Percentiles rank a stretch among this genome's conserved stretches.
Evolutionary conservation across 1,284 basidiomycete genomes (phyloP).

Genomic region (Pascua sp.): DNA sequence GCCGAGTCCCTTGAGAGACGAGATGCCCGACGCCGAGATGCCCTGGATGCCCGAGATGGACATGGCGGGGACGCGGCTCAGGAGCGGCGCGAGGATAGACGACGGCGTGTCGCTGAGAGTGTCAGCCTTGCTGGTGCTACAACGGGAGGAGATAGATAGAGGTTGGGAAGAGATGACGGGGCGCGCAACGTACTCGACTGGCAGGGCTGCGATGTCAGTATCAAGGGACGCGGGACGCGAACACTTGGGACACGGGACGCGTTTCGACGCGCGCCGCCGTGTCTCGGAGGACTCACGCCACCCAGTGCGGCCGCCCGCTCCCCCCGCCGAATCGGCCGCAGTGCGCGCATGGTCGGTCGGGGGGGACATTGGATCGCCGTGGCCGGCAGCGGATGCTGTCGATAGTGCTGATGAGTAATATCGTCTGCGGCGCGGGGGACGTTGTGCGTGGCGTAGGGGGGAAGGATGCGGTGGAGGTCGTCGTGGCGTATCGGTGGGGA

Average conservation of each 20-base stretch:
- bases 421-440: too few species aligned
- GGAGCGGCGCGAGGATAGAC: conserved; percentile 30
- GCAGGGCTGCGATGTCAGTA: conserved; percentile 7
- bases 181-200: conserved; percentile 5
- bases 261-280: background rate
- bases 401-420: too few species aligned
- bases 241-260: background rate
- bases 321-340: too few species aligned
- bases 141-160: background rate
- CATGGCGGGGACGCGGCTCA: conserved; percentile 25
- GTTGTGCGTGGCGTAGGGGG: too few species aligned
- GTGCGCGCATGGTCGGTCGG: too few species aligned
- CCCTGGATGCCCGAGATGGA: conserved; percentile 17
- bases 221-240: background rate
- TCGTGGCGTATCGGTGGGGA: too few species aligned
- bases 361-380: too few species aligned
- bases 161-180: too few species aligned
- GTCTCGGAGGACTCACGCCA: conserved; percentile 1
- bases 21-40: conserved; percentile 13
- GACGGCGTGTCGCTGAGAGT: conserved; percentile 17
- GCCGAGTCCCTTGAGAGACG: conserved; percentile 25
- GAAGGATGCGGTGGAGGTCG: too few species aligned
- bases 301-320: background rate
- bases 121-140: background rate
- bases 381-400: too few species aligned